Evolutionary conservation across 257 asterid species (phyloP).

Genomic region (Buddleja alternifolia): DNA sequence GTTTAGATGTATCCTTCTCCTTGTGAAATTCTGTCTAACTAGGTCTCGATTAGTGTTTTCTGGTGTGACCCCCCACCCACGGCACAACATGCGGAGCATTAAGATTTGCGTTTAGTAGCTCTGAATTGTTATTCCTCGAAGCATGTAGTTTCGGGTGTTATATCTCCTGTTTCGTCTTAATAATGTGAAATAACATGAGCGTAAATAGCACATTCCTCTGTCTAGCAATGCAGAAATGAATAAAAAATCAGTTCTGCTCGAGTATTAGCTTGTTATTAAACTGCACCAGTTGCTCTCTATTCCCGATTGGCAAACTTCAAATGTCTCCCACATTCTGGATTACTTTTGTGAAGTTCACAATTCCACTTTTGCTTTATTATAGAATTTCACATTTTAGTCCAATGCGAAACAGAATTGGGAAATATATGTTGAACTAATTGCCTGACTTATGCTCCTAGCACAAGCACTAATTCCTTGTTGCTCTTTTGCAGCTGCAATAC

Average conservation of each 20-base stretch:
- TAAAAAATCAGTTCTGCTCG: constrained; percentile 1
- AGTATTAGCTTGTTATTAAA: neutral
- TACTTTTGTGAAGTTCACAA: neutral
- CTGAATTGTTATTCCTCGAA: neutral
- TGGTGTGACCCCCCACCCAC: neutral
- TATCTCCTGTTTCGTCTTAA: neutral
- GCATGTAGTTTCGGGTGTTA: neutral
- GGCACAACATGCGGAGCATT: neutral
- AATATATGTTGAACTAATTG: constrained; percentile 11
- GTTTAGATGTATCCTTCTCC: constrained; percentile 15
- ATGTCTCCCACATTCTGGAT: neutral
- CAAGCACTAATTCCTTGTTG: too few relatives aligned
- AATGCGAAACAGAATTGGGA: neutral
- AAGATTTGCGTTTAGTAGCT: neutral
- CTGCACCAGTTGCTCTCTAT: neutral
- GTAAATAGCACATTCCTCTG: neutral
- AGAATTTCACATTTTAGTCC: neutral
- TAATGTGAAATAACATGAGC: neutral
- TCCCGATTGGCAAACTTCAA: neutral
- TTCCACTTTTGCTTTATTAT: neutral
- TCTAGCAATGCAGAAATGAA: neutral
- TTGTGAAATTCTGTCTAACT: neutral
- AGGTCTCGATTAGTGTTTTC: neutral
- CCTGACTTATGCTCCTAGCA: too few relatives aligned
- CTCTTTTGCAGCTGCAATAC: neutral